A percentile compares a stretch with the other conserved stretches of the same genome.
Conservation (phyloP, 257 asterid species). For the Cruciata laevipes region DNA sequence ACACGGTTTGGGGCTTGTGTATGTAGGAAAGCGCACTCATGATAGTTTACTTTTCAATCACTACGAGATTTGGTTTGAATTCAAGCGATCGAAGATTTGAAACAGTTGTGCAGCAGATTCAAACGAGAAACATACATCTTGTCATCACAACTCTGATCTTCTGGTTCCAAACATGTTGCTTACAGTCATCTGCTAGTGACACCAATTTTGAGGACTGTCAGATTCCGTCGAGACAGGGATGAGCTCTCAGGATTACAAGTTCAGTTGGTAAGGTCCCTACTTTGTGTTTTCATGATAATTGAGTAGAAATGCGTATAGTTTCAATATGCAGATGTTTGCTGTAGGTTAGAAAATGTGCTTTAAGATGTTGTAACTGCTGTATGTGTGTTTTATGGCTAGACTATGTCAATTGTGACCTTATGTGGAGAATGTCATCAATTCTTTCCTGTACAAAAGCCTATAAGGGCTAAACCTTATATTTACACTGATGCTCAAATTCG, state of each 20-base stretch:
- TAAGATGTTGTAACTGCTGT: neutral
- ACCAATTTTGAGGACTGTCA: neutral
- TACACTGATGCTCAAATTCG: neutral
- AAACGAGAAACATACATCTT: neutral
- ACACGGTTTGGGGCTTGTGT: constrained; percentile 57
- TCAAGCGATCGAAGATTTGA: constrained; percentile 51
- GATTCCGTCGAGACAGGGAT: neutral
- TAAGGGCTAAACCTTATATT: neutral
- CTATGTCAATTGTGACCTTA: neutral
- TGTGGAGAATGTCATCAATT: neutral
- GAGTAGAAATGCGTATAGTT: neutral
- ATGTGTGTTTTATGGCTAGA: neutral
- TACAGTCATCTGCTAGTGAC: neutral
- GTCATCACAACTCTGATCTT: neutral
- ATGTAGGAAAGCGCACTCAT: constrained; percentile 68
- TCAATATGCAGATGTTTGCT: neutral
- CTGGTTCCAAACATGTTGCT: neutral
- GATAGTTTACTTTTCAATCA: constrained; percentile 95
- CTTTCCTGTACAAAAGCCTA: neutral
- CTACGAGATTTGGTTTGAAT: constrained; percentile 87
- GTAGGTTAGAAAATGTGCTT: neutral
- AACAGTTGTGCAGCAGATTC: neutral
- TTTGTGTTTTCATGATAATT: neutral
- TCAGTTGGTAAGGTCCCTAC: neutral
- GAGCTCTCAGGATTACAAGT: neutral